These are phyloP conservation scores for Rachicladosporium sp. DNA, from an alignment of 2,329 filamentous ascomycete genomes.

Conservation along the genomic window DNA sequence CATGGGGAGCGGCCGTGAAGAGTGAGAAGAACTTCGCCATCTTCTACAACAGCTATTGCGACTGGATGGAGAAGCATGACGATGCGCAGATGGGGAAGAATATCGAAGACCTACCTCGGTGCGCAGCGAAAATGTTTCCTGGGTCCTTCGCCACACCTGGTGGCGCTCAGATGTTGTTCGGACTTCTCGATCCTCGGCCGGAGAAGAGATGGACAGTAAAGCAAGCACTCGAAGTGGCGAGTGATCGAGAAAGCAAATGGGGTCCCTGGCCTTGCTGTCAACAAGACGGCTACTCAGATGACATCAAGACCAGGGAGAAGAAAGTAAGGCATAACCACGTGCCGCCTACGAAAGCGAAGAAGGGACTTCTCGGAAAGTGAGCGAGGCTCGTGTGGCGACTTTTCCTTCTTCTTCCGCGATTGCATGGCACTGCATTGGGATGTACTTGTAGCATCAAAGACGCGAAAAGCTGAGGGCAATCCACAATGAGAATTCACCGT, in stretches of 20 bases:
- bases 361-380: conserved; percentile 8
- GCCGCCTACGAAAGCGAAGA: conserved; percentile 26
- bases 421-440: too few relatives aligned
- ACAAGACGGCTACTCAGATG: conserved; percentile 20
- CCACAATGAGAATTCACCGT: too few relatives aligned
- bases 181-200: conserved; percentile 75
- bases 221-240: conserved; percentile 49
- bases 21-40: conserved; percentile 45
- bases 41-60: conserved; percentile 55
- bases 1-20: conserved; percentile 47
- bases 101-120: conserved; percentile 26
- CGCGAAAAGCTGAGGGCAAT: too few relatives aligned
- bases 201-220: conserved; percentile 55
- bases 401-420: too few relatives aligned
- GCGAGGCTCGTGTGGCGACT: too few relatives aligned
- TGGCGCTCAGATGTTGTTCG: conserved; percentile 58
- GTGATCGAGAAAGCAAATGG: conserved; percentile 14
- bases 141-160: conserved; percentile 49
- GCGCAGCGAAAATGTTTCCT: conserved; percentile 55
- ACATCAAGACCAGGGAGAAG: conserved; percentile 26
- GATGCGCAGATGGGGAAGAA: conserved; percentile 35
- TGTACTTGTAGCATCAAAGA: too few relatives aligned
- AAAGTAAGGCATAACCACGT: conserved; percentile 32
- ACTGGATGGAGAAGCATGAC: conserved; percentile 48
- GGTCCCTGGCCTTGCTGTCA: conserved; percentile 17